Conservation (phyloP, 2,329 filamentous ascomycete genomes). For the Fusarium annulatum region DNA sequence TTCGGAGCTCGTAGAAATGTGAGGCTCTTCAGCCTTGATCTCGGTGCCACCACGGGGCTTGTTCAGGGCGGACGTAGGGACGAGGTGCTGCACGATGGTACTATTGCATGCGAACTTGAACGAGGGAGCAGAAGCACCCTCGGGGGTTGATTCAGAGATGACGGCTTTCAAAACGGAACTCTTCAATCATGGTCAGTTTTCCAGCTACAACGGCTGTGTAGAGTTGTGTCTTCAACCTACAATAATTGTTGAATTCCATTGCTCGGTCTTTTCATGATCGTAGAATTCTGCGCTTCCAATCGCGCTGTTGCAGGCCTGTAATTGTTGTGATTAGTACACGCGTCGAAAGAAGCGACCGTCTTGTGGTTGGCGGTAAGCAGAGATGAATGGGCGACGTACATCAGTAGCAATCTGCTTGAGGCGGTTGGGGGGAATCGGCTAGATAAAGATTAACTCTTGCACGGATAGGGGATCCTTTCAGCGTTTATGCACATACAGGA, state of each 20-base stretch:
- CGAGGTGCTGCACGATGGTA: conserved; percentile 95
- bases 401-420: conserved; percentile 88
- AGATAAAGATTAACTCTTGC: conserved; percentile 38
- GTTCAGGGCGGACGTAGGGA: conserved; percentile 73
- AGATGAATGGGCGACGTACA: conserved; percentile 62
- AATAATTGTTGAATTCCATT: conserved; percentile 95
- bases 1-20: conserved; percentile 65
- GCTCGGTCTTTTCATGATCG: conserved; percentile 84
- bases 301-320: conserved; percentile 83
- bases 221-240: conserved; percentile 60
- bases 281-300: conserved; percentile 82
- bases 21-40: conserved; percentile 60
- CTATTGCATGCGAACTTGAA: conserved; percentile 98
- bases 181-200: conserved; percentile 55
- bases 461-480: not conserved
- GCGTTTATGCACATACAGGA: conserved; percentile 46
- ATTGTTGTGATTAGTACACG: conserved; percentile 21
- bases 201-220: not conserved
- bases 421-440: conserved; percentile 81
- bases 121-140: conserved; percentile 66
- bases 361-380: conserved; percentile 39
- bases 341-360: conserved; percentile 7
- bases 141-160: conserved; percentile 77
- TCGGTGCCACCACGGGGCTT: conserved; percentile 65
- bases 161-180: conserved; percentile 81